Evolutionary conservation across 352 stramenopile species (phyloP), one percentile per base, ranked within the genome.

Genomic region (Plasmopara halstedii): DNA sequence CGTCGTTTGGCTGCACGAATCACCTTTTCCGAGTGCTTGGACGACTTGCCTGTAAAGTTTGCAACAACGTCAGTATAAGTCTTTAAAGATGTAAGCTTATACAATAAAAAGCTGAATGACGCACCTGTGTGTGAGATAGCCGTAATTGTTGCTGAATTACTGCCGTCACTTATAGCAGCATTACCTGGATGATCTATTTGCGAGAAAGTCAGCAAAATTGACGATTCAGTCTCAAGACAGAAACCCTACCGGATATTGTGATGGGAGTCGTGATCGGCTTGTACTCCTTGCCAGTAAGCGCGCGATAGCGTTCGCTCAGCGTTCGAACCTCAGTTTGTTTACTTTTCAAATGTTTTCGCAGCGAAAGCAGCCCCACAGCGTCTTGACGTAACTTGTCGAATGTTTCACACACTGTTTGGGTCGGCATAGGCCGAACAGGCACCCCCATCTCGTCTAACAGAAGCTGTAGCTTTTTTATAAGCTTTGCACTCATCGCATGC

Each of bases 391-490:
- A 42, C 6, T 52, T 58, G 46, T 88, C 75, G 40, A 70, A 85
- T 43, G 70, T 67, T 44, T 83, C 73, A 36, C 70, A 85, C 18
- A 74, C 67, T 15, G 56, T 55, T 35, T 84, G 80, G 27, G 75
- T 88, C 34, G 73, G 75, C 70, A 88, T 85, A n/a, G 75, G 73
- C 8, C 75, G 72, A 4, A 63, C 42, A n/a, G 75, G 73, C 0
- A 85, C 59, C 27, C 73, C 64, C 49, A 88, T 64, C 36, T 88
- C 75, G 21, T 85, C 73, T 3, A 85, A 58, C 42, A 85, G 43
- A 35, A 83, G 59, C 22, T 83, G 60, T 50, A 88, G 54, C 32
- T 87, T 88, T 58, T 84, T 80, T 46, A 73, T 15, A 25, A 88
- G 33, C 49, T 88, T 88, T 14, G 51, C 50, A 46, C 73, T 88